Evolutionary conservation across 2,329 filamentous ascomycete species (phyloP), one percentile per base, ranked within the genome.

Genomic region (Fusarium camptoceras): DNA sequence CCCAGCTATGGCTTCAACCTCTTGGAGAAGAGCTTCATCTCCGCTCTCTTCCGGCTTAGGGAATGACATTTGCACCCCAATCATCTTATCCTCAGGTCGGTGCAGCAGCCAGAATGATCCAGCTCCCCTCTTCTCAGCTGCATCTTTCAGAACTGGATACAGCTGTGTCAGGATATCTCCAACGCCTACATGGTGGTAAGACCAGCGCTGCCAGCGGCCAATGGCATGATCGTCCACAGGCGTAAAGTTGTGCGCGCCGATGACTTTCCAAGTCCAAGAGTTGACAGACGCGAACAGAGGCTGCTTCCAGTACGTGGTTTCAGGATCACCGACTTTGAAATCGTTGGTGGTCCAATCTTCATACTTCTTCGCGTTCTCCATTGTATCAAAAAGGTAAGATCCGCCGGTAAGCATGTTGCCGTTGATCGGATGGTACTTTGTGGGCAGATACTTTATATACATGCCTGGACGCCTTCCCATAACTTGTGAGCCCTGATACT

Each of bases 321-420:
- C 60, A 8, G 71, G 71, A 5, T 73, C 68, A 1, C 71, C 71
- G 2, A 73, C 66, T 44, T 72, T 47, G 22, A 73, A 73, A 2
- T 73, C 71, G 20, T 73, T 68, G 22, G 55, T 72, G 0, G 71
- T 70, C 71, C 71, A 73, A n/a, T 64, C 37, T 10, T 68, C 55
- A 2, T 16, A 73, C 1, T 39, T 43, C 7, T 70, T 53, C 8
- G 68, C 68, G 1, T 73, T 59, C 1, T 72, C 51, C 5, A 55
- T 6, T 0, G 71, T 73, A 15, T 60, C 53, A 20, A 73, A 73
- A 3, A 73, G 48, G 15, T 73, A 73, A 1, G 47, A 31, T 9
- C 71, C 71, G 5, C 71, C 71, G 0, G 71, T 70, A 2, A 73
- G 53, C 41, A 72, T 24, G 4, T 70, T 58, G 1, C 71, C 71